Base-by-base conservation (phyloP, 1,284 basidiomycete genomes). In the Ustilago crameri region DNA sequence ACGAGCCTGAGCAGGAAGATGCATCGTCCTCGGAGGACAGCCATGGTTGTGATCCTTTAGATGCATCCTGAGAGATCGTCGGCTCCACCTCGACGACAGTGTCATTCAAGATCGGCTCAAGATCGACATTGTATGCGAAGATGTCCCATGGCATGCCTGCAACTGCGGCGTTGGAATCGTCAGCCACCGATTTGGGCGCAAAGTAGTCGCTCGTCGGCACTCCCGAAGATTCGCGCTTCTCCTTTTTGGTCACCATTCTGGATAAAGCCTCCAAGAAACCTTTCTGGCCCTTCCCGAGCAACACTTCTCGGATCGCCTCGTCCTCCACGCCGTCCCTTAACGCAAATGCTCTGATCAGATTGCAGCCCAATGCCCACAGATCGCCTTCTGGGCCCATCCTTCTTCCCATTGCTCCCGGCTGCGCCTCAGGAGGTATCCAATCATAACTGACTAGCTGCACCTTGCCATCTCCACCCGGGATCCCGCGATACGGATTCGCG, bases 371-470 rank as follows among this genome's bases (percentile, higher is more conserved):
- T 24, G 80, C 80, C 75, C 76, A 82, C 32, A 82, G 48, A 49
- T 82, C 80, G 3, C 80, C 80, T 5, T 65, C 55, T 0, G 80
- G 79, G 3, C 80, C 80, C 68, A 75, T 81, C 15, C 78, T 51
- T 15, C 80, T 50, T 2, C 80, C 80, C 32, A 71, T 57, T n/a
- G 64, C 63, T 1, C 78, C 75, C 1, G 73, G 67, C 34, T 52
- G 60, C 12, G 80, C 73, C 50, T 82, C 80, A 2, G 80, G 80
- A 5, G 80, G 79, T 38, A 78, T 77, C 80, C 80, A 82, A 37
- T 82, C 80, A 41, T 77, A 80, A 47, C 73, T 76, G 17, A 78
- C 69, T 43, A 81, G 56, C 55, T 75, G 74, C 24, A 81, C 78
- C 46, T 68, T 61, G 10, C 76, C 79, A 57, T 81, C 79, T n/a